A percentile compares a stretch with the other conserved stretches of the same genome.
Evolutionary conservation across 306 rosid species (phyloP).

Genomic region (Senna tora): DNA sequence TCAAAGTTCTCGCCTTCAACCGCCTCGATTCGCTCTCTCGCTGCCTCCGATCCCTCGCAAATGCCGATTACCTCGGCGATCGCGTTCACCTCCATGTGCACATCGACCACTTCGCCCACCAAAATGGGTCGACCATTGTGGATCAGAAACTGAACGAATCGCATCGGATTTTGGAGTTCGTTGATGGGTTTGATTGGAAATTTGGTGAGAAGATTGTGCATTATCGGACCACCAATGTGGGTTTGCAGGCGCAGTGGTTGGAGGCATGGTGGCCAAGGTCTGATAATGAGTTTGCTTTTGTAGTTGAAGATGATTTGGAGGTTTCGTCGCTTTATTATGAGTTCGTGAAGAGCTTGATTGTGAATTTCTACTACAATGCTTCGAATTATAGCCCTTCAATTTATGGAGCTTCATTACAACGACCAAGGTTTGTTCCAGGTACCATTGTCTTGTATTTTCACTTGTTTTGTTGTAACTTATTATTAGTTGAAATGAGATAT

Average conservation of each 20-base stretch:
- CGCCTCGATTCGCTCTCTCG: slow-evolving; percentile 78
- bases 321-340: slow-evolving; percentile 80
- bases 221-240: slow-evolving; percentile 76
- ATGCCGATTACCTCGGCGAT: slow-evolving; percentile 82
- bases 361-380: slow-evolving; percentile 73
- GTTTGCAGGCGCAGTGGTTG: slow-evolving; percentile 97
- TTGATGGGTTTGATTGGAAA: slow-evolving; percentile 69
- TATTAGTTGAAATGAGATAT: background rate
- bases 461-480: slow-evolving; percentile 2
- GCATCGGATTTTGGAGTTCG: slow-evolving; percentile 65
- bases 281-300: slow-evolving; percentile 75
- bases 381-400: slow-evolving; percentile 78
- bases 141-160: slow-evolving; percentile 57
- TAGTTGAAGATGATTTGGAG: slow-evolving; percentile 94
- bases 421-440: slow-evolving; percentile 99
- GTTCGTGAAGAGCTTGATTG: slow-evolving; percentile 67
- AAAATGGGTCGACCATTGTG: slow-evolving; percentile 34
- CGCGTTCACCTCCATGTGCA: slow-evolving; percentile 73
- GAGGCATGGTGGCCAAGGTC: slow-evolving; percentile 98
- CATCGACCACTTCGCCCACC: slow-evolving; percentile 62
- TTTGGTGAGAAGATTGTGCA: slow-evolving; percentile 82
- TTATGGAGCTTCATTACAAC: slow-evolving; percentile 84
- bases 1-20: slow-evolving; percentile 81
- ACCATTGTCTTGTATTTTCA: slow-evolving; percentile 41
- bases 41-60: slow-evolving; percentile 83